Base-by-base conservation (phyloP, 352 stramenopile genomes). In the Achlya hypogyna region DNA sequence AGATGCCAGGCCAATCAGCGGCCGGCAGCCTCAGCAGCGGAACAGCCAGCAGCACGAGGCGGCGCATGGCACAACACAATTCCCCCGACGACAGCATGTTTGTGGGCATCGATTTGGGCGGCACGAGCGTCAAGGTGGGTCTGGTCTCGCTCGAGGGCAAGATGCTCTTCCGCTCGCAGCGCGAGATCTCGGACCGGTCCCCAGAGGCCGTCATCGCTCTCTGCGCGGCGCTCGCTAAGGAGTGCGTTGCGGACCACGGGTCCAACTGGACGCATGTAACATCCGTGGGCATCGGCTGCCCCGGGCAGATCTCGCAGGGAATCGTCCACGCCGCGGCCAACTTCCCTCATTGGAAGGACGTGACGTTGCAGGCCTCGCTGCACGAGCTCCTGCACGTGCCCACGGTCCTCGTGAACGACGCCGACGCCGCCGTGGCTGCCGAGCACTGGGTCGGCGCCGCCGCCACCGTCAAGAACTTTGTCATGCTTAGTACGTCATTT, bases 371-470 rank as follows among this genome's bases (percentile, higher is more conserved):
- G 62, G 72, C 79, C 64, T 73, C 91, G 32, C 74, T 90, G 25
- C 63, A 70, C 1, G 68, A 78, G 8, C 69, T 53, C 0, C 53
- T 93, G 22, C 73, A 73, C 45, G 72, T 64, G 51, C 63, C 63
- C 29, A 75, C 86, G 0, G 71, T 70, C 2, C 34, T 93, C 31
- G 87, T 78, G 66, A 93, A 93, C 28, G 85, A 93, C 51, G 85
- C 85, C 2, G 85, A 93, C 63, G 85, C 85, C 12, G 85, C 85
- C 63, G 84, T 92, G 52, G 62, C 90, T 53, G 85, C 85, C 9
- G 85, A 94, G 69, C 75, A 89, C 53, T 94, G 83, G 85, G 78
- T 92, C 28, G 85, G 85, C 56, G 79, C 72, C 6, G 85, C 85
- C 10, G 68, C 69, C 12, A 70, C 71, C 31, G 69, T 92, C 42